These are phyloP conservation scores for Lactarius sp. DNA, from an alignment of 768 basidiomycete genomes.

Conservation along the genomic window DNA sequence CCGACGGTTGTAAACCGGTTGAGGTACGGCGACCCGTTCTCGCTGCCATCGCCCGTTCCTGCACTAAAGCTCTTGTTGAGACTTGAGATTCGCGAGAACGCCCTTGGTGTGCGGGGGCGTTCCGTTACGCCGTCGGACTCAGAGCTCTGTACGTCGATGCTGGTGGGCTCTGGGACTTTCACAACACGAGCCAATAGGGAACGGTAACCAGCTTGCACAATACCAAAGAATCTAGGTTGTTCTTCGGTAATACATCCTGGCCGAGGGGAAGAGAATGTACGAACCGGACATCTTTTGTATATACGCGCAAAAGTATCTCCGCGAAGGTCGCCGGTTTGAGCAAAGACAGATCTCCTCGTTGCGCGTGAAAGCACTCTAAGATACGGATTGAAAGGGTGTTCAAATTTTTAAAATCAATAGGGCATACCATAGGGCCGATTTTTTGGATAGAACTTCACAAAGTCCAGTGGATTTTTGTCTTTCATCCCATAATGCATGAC, in stretches of 20 bases:
- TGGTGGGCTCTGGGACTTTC: slow-evolving; percentile 1
- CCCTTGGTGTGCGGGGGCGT: slow-evolving; percentile 19
- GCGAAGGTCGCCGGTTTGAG: slow-evolving; percentile 62
- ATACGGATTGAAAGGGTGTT: neutral
- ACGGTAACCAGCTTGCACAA: slow-evolving; percentile 68
- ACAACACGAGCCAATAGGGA: slow-evolving; percentile 31
- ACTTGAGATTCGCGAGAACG: slow-evolving; percentile 15
- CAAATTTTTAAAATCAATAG: neutral
- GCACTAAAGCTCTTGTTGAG: slow-evolving; percentile 19
- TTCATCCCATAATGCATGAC: slow-evolving; percentile 77
- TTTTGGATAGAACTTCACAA: slow-evolving; percentile 72
- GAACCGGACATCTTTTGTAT: slow-evolving; percentile 53
- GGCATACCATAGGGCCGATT: slow-evolving; percentile 48
- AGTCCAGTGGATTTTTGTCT: slow-evolving; percentile 61
- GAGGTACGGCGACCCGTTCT: slow-evolving; percentile 8
- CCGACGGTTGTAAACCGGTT: slow-evolving; percentile 19
- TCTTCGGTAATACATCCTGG: neutral
- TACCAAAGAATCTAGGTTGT: slow-evolving; percentile 43
- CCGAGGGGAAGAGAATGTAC: slow-evolving; percentile 17
- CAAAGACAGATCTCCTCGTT: slow-evolving; percentile 55
- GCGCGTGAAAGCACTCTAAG: slow-evolving; percentile 43
- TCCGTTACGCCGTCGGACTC: slow-evolving; percentile 15
- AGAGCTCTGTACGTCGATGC: slow-evolving; percentile 16
- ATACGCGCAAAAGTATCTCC: slow-evolving; percentile 65
- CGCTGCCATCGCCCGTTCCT: slow-evolving; percentile 6